phyloP scores from a whole-genome alignment of 2,329 filamentous ascomycete genomes.

The Neoarthrinium moseri region DNA sequence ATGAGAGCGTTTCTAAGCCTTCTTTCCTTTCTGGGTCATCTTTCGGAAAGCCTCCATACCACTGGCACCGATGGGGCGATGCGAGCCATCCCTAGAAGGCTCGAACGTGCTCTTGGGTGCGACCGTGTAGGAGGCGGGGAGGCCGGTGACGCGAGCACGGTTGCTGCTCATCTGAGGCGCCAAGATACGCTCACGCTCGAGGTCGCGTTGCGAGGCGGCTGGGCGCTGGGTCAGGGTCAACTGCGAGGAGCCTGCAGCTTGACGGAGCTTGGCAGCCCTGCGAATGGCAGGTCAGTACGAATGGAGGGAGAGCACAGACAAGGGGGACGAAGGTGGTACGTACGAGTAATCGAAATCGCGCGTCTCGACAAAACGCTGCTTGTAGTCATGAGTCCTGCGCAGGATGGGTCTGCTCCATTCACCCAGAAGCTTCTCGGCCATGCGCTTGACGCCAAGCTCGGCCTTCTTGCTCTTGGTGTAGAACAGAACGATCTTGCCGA shows the following conservation, averaged over 20 bases:
- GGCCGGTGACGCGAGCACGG: constrained; percentile 53
- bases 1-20: constrained; percentile 7
- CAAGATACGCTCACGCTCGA: constrained; percentile 58
- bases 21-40: constrained; percentile 64
- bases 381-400: constrained; percentile 91
- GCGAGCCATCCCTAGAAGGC: constrained; percentile 47
- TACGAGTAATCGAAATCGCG: constrained; percentile 65
- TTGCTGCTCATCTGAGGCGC: constrained; percentile 55
- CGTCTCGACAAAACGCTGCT: constrained; percentile 70
- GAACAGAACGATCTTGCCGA: constrained; percentile 94
- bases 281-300: constrained; percentile 12
- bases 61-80: constrained; percentile 60
- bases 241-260: constrained; percentile 40
- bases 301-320: neutral
- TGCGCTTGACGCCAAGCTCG: constrained; percentile 85
- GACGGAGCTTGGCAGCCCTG: constrained; percentile 54
- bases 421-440: constrained; percentile 86
- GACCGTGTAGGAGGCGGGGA: constrained; percentile 58
- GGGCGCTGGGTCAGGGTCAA: constrained; percentile 51
- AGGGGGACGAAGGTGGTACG: constrained; percentile 24
- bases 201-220: constrained; percentile 36
- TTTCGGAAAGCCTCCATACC: constrained; percentile 64
- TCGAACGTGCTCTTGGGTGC: constrained; percentile 63
- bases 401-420: constrained; percentile 96
- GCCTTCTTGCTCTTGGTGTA: constrained; percentile 95